These are phyloP conservation scores for Mortierella sp. DNA, from an alignment of 371 early-diverging fungal genomes.

Conservation along the genomic window DNA sequence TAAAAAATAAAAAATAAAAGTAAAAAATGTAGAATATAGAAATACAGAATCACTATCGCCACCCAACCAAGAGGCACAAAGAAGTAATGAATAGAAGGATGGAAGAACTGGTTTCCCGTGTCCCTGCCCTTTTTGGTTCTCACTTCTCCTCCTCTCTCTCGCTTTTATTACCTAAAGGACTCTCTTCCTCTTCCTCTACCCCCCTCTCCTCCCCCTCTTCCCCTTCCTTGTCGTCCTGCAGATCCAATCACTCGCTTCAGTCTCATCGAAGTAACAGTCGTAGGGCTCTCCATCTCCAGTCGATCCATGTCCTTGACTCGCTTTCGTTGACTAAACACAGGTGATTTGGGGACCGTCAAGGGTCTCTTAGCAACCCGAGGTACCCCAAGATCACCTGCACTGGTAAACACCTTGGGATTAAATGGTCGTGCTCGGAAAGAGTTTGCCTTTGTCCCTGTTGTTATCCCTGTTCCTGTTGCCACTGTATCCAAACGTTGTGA, in stretches of 20 bases:
- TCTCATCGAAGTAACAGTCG: slow-evolving; percentile 6
- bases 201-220: not conserved
- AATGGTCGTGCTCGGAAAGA: slow-evolving; percentile 40
- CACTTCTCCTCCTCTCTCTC: not conserved
- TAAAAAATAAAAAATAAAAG: no score
- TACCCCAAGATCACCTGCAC: slow-evolving; percentile 46
- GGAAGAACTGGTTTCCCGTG: not conserved
- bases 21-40: no score
- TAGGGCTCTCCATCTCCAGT: not conserved
- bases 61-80: no score
- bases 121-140: not conserved
- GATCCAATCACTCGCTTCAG: slow-evolving; percentile 7
- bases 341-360: slow-evolving; percentile 36
- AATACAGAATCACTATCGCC: no score
- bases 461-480: no score
- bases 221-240: not conserved
- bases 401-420: slow-evolving; percentile 44
- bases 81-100: not conserved
- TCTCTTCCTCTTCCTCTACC: not conserved
- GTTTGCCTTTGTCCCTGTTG: no score
- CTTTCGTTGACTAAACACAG: slow-evolving; percentile 27
- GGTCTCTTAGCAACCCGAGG: slow-evolving; percentile 33
- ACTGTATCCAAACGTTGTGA: slow-evolving; percentile 4
- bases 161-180: not conserved
- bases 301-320: not conserved